These are phyloP conservation scores for Tolypocladium inflatum DNA, from an alignment of 2,329 filamentous ascomycete genomes.

Conservation along the genomic window DNA sequence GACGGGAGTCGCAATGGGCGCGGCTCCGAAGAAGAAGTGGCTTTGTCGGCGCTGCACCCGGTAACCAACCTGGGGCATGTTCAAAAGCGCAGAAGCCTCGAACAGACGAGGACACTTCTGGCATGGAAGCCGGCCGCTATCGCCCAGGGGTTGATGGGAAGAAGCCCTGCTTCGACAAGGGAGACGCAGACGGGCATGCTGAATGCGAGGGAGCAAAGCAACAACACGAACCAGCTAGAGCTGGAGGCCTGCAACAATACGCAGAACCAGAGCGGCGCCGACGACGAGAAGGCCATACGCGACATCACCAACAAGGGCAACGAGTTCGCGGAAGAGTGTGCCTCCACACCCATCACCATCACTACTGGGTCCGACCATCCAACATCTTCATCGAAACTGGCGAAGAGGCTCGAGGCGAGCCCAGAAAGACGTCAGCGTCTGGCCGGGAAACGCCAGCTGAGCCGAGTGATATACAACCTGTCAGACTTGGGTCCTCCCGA, in stretches of 20 bases:
- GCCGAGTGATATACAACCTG: constrained; percentile 12
- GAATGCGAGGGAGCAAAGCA: neutral
- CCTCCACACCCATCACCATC: constrained; percentile 51
- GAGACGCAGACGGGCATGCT: neutral
- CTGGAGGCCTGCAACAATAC: neutral
- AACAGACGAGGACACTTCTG: neutral
- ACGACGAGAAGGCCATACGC: constrained; percentile 9
- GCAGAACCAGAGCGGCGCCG: neutral
- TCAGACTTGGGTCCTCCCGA: constrained; percentile 8
- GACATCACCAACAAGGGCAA: constrained; percentile 12
- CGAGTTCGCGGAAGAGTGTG: constrained; percentile 25
- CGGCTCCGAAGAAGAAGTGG: neutral
- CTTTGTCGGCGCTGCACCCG: neutral
- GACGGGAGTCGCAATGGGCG: neutral
- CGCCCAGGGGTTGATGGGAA: neutral
- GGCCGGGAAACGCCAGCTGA: constrained; percentile 2
- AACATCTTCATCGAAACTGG: constrained; percentile 9
- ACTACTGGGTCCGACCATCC: constrained; percentile 44
- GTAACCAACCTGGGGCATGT: neutral
- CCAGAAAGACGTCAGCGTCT: neutral
- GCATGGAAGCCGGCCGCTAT: neutral
- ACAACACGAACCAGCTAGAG: neutral
- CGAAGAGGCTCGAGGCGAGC: neutral
- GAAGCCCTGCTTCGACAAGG: neutral
- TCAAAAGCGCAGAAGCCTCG: neutral